phyloP scores from a whole-genome alignment of 2,329 filamentous ascomycete species.

The Orbilia ellipsospora region DNA sequence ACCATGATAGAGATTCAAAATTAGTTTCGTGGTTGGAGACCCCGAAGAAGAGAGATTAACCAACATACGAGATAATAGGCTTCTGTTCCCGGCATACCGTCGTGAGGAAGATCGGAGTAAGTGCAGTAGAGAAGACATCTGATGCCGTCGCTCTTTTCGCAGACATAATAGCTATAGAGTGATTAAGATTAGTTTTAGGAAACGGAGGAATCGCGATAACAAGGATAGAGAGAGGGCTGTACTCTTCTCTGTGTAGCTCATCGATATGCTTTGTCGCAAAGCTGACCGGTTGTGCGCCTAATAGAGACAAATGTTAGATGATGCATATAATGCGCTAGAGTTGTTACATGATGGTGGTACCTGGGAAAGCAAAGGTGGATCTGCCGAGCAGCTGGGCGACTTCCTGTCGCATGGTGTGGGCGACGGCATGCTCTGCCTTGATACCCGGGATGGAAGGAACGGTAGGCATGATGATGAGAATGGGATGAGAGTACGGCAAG shows the following conservation, averaged over 20 bases:
- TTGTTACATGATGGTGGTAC: slow-evolving; percentile 59
- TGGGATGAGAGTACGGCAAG: background rate
- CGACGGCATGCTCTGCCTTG: slow-evolving; percentile 72
- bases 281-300: slow-evolving; percentile 86
- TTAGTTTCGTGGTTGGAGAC: background rate
- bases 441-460: slow-evolving; percentile 70
- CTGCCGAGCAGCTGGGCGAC: slow-evolving; percentile 81
- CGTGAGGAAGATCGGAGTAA: slow-evolving; percentile 64
- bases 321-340: background rate
- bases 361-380: slow-evolving; percentile 78
- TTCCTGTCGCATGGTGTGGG: slow-evolving; percentile 74
- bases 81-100: slow-evolving; percentile 68
- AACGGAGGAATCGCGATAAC: background rate
- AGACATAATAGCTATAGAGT: slow-evolving; percentile 83
- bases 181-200: slow-evolving; percentile 5
- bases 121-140: slow-evolving; percentile 94
- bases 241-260: slow-evolving; percentile 84
- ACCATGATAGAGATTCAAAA: background rate
- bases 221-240: slow-evolving; percentile 59
- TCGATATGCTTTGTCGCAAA: slow-evolving; percentile 83
- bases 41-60: background rate
- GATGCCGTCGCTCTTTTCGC: slow-evolving; percentile 97
- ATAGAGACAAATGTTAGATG: slow-evolving; percentile 10
- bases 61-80: slow-evolving; percentile 75
- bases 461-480: slow-evolving; percentile 26